phyloP scores from a whole-genome alignment of 116 monocot genomes.

The Trichopus zeylanicus region DNA sequence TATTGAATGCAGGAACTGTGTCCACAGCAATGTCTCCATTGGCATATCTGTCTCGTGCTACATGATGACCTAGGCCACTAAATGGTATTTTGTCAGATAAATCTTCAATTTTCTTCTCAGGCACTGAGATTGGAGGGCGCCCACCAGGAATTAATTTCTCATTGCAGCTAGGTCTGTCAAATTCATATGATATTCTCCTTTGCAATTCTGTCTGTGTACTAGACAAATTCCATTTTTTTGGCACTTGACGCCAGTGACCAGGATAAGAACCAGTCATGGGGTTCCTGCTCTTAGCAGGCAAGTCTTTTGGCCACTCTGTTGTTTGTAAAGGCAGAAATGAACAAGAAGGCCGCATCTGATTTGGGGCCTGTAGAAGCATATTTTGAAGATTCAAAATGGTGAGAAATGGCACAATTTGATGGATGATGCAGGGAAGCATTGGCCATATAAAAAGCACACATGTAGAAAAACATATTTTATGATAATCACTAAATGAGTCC shows the following conservation, averaged over 20 bases:
- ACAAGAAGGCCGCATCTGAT: slow-evolving; percentile 40
- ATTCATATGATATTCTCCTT: slow-evolving; percentile 62
- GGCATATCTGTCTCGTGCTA: slow-evolving; percentile 34
- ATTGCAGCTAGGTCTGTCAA: slow-evolving; percentile 68
- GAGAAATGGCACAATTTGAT: not conserved
- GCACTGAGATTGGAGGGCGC: slow-evolving; percentile 37
- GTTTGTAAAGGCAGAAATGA: slow-evolving; percentile 24
- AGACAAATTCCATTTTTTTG: slow-evolving; percentile 36
- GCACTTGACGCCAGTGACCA: slow-evolving; percentile 84
- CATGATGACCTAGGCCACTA: slow-evolving; percentile 33
- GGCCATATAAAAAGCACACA: no score
- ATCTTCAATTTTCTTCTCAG: slow-evolving; percentile 58
- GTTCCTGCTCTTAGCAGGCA: slow-evolving; percentile 52
- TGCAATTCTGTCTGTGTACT: slow-evolving; percentile 53
- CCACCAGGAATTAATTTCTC: slow-evolving; percentile 49
- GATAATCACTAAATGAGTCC: no score
- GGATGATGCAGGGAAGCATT: no score
- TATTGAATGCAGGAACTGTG: slow-evolving; percentile 28
- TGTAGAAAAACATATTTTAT: no score
- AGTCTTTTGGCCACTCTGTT: slow-evolving; percentile 48
- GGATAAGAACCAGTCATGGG: slow-evolving; percentile 46
- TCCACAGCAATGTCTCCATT: slow-evolving; percentile 36
- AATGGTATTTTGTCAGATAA: slow-evolving; percentile 34
- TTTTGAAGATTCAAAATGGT: not conserved
- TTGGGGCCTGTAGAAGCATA: slow-evolving; percentile 34